These are phyloP conservation scores for Diaporthe vaccinii DNA, from an alignment of 2,329 filamentous ascomycete species.

Conservation along the genomic window DNA sequence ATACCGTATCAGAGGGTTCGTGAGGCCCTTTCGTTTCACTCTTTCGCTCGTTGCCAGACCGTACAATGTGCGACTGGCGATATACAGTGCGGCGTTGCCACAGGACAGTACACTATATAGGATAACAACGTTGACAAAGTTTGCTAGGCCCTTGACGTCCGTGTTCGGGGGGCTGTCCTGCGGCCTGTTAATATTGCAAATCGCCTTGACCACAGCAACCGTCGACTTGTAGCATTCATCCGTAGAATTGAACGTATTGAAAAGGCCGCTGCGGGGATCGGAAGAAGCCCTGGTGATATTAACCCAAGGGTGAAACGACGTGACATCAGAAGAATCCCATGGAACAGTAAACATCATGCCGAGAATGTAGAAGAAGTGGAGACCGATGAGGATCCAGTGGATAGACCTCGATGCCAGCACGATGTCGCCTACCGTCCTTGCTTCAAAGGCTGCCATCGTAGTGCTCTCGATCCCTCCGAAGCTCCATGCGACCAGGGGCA, in stretches of 20 bases:
- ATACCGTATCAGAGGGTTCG: not conserved
- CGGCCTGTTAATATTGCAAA: not conserved
- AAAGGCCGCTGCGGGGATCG: not conserved
- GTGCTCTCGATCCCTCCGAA: slow-evolving; percentile 42
- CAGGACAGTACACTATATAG: slow-evolving; percentile 35
- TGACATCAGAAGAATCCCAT: slow-evolving; percentile 30
- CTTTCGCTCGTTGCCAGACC: slow-evolving; percentile 19
- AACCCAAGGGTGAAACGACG: slow-evolving; percentile 18
- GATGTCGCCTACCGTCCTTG: slow-evolving; percentile 37
- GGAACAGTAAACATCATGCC: slow-evolving; percentile 39
- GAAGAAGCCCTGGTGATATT: not conserved
- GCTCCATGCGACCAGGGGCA: slow-evolving; percentile 41
- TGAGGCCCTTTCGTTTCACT: not conserved
- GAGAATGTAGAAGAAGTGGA: slow-evolving; percentile 38
- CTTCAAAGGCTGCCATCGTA: slow-evolving; percentile 43
- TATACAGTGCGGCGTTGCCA: slow-evolving; percentile 35
- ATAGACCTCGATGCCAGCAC: slow-evolving; percentile 39
- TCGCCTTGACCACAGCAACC: not conserved
- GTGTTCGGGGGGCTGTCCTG: not conserved
- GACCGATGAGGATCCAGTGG: slow-evolving; percentile 35
- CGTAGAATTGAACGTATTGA: not conserved
- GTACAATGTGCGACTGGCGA: slow-evolving; percentile 37
- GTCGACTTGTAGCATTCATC: slow-evolving; percentile 6
- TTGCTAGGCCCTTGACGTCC: slow-evolving; percentile 5
- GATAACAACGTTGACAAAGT: slow-evolving; percentile 32